Conservation (phyloP, 495 filamentous ascomycete genomes). For the Acidomyces sp. region DNA sequence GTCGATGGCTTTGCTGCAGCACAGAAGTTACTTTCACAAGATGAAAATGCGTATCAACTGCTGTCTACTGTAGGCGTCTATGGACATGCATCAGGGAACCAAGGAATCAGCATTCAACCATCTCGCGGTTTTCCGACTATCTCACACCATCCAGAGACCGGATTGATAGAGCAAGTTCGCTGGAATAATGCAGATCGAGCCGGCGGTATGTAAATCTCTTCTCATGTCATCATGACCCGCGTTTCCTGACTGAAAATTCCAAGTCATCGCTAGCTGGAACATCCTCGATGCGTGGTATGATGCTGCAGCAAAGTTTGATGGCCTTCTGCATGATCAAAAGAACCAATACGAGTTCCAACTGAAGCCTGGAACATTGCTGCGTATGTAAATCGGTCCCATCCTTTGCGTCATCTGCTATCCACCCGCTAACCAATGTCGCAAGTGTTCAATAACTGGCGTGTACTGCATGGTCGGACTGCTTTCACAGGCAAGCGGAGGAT, state of each 20-base stretch:
- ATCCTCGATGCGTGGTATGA: slow-evolving; percentile 53
- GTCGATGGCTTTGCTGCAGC: slow-evolving; percentile 77
- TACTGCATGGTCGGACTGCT: slow-evolving; percentile 67
- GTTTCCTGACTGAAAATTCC: too few species aligned
- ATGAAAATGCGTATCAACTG: slow-evolving; percentile 36
- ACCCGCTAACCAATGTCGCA: slow-evolving; percentile 21
- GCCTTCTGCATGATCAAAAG: slow-evolving; percentile 13
- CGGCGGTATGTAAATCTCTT: too few species aligned
- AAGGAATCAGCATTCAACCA: slow-evolving; percentile 64
- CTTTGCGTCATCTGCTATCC: not conserved
- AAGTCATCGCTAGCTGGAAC: slow-evolving; percentile 31
- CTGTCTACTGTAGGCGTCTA: slow-evolving; percentile 44
- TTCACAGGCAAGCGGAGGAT: slow-evolving; percentile 78
- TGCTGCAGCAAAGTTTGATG: slow-evolving; percentile 40
- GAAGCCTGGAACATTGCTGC: slow-evolving; percentile 60
- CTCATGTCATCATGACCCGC: too few species aligned
- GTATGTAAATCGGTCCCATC: slow-evolving; percentile 46
- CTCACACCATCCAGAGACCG: slow-evolving; percentile 32
- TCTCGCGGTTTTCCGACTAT: slow-evolving; percentile 54
- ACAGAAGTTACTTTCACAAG: slow-evolving; percentile 35
- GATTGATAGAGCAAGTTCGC: slow-evolving; percentile 50
- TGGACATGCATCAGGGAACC: slow-evolving; percentile 74
- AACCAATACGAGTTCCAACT: slow-evolving; percentile 61
- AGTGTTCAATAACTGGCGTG: slow-evolving; percentile 95
- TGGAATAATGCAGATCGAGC: slow-evolving; percentile 91